These are phyloP conservation scores for Yamadazyma atmosphaerica DNA, from an alignment of 1,139 yeast species.

Conservation along the genomic window DNA sequence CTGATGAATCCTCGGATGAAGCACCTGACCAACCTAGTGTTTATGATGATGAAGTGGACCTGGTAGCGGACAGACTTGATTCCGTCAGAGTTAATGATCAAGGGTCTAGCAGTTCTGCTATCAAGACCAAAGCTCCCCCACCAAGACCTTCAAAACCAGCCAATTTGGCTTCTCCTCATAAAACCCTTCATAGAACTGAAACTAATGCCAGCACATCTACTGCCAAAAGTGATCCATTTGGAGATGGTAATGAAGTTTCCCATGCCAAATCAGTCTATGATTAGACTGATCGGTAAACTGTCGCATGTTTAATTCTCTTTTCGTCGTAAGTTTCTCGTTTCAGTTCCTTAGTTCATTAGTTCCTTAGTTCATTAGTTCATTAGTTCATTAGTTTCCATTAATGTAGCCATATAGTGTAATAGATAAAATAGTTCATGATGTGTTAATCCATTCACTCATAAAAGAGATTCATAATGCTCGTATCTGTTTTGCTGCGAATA, in stretches of 20 bases:
- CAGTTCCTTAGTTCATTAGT: too few relatives aligned
- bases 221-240: conserved; percentile 61
- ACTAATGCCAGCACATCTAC: conserved; percentile 30
- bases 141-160: conserved; percentile 33
- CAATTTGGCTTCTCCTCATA: conserved; percentile 14
- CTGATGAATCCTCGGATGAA: conserved; percentile 41
- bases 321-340: background rate
- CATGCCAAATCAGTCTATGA: conserved; percentile 7
- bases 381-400: too few relatives aligned
- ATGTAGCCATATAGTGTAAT: too few relatives aligned
- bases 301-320: too few relatives aligned
- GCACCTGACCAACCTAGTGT: conserved; percentile 14
- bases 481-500: too few relatives aligned
- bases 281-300: too few relatives aligned
- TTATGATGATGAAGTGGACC: conserved; percentile 23
- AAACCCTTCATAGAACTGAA: conserved; percentile 17
- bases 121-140: conserved; percentile 27
- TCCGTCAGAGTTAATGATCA: conserved; percentile 13
- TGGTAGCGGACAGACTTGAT: conserved; percentile 19
- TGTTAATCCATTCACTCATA: too few relatives aligned
- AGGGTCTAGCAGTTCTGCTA: conserved; percentile 1
- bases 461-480: too few relatives aligned
- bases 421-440: too few relatives aligned
- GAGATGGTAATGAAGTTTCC: conserved; percentile 54
- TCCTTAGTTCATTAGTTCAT: too few relatives aligned